Percentiles rank a stretch among this genome's conserved stretches.
Evolutionary conservation across 2,329 filamentous ascomycete genomes (phyloP).

Genomic region (Penicillium palitans): DNA sequence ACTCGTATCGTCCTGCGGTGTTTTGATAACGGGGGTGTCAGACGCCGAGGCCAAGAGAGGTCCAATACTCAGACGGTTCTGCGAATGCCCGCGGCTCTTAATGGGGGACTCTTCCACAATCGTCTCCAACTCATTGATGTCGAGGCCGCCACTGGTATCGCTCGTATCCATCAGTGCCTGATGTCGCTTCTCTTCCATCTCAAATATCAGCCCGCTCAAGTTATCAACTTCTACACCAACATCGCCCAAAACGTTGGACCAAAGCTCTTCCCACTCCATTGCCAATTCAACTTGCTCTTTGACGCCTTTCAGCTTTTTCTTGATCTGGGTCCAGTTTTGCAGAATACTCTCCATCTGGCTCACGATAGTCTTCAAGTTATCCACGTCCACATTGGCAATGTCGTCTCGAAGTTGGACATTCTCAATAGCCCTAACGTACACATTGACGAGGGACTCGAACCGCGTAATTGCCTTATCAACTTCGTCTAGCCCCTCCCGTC

Average conservation of each 20-base stretch:
- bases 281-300: constrained; percentile 93
- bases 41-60: constrained; percentile 56
- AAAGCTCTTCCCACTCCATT: constrained; percentile 98
- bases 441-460: constrained; percentile 86
- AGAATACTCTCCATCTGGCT: constrained; percentile 87
- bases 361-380: constrained; percentile 73
- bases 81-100: constrained; percentile 54
- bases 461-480: constrained; percentile 70
- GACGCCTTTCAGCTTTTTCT: constrained; percentile 71
- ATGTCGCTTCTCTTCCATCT: constrained; percentile 96
- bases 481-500: constrained; percentile 56
- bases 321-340: constrained; percentile 80
- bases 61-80: constrained; percentile 68
- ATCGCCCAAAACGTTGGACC: constrained; percentile 89
- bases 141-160: constrained; percentile 54
- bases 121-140: constrained; percentile 86
- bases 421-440: constrained; percentile 93
- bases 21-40: constrained; percentile 45
- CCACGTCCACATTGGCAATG: constrained; percentile 67
- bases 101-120: constrained; percentile 84
- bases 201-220: constrained; percentile 79
- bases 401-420: constrained; percentile 78
- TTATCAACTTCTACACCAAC: constrained; percentile 87
- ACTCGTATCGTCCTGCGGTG: constrained; percentile 77
- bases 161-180: constrained; percentile 69